Conservation (phyloP, 176 grass and related monocot genomes). For the Puccinellia tenuiflora region DNA sequence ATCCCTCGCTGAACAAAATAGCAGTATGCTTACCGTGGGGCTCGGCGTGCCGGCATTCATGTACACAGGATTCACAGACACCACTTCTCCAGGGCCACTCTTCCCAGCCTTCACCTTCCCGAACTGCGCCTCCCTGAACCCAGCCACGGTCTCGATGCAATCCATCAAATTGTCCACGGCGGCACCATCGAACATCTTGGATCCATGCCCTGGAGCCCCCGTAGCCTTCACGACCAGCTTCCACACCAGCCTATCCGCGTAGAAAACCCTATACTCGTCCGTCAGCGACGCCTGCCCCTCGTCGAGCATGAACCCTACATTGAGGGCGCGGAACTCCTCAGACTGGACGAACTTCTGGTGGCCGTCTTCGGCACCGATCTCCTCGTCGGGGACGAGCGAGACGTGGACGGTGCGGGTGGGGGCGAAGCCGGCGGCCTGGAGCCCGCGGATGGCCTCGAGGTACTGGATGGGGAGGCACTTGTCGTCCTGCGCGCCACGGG, state of each 20-base stretch:
- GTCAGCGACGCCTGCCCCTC: constrained; percentile 81
- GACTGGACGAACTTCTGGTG: constrained; percentile 42
- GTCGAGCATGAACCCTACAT: constrained; percentile 79
- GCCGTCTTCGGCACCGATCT: constrained; percentile 64
- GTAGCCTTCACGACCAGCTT: constrained; percentile 60
- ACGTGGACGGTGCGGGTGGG: constrained; percentile 72
- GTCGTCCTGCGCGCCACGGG: constrained; percentile 83
- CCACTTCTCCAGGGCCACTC: constrained; percentile 51
- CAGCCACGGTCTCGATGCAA: constrained; percentile 44
- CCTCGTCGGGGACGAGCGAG: constrained; percentile 86
- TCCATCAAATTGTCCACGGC: constrained; percentile 85
- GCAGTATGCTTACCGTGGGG: constrained; percentile 51
- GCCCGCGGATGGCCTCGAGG: constrained; percentile 77
- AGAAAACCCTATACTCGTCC: constrained; percentile 84
- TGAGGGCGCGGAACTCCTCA: constrained; percentile 59
- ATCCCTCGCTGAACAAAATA: neutral
- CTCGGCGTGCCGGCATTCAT: constrained; percentile 78
- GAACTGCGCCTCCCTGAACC: constrained; percentile 67
- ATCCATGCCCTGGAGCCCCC: constrained; percentile 67
- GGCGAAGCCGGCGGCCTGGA: constrained; percentile 47
- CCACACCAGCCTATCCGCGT: constrained; percentile 66
- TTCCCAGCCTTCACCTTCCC: constrained; percentile 56
- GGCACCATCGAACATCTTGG: constrained; percentile 64
- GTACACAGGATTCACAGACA: constrained; percentile 76
- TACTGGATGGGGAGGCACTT: constrained; percentile 94